phyloP scores from a whole-genome alignment of 108 stramenopile species.

The Thalassiosira profunda region DNA sequence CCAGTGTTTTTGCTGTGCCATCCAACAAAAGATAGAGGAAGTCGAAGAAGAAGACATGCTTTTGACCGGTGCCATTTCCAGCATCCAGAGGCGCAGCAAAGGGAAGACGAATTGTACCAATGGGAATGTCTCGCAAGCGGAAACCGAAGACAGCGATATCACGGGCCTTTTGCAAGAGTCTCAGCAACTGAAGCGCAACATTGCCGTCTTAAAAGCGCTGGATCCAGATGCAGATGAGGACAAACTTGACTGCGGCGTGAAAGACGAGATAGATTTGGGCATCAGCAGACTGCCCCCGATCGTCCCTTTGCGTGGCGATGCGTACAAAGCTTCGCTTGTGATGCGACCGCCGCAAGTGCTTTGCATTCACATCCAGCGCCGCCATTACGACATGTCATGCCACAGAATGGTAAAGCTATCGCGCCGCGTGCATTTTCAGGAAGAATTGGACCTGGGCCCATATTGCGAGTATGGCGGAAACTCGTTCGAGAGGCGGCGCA shows the following conservation, averaged over 20 bases:
- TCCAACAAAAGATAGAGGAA: constrained; percentile 47
- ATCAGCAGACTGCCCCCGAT: constrained; percentile 7
- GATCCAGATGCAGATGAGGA: constrained; percentile 45
- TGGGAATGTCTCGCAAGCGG: too few species aligned
- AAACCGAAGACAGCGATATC: not conserved
- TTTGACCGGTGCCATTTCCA: constrained; percentile 59
- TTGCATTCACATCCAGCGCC: constrained; percentile 85
- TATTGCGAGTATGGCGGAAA: constrained; percentile 71
- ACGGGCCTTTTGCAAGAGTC: constrained; percentile 15
- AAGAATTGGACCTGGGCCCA: constrained; percentile 59
- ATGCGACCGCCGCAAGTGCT: constrained; percentile 73
- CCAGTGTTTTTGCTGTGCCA: constrained; percentile 73
- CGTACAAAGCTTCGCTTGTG: constrained; percentile 69
- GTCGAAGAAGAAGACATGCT: constrained; percentile 66
- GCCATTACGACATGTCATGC: constrained; percentile 67
- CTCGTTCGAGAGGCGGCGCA: constrained; percentile 23
- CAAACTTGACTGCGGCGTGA: too few species aligned
- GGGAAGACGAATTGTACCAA: not conserved
- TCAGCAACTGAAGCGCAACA: constrained; percentile 8
- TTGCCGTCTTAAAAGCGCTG: constrained; percentile 17
- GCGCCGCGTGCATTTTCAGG: constrained; percentile 67
- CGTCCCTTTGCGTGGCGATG: constrained; percentile 49
- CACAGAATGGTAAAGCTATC: constrained; percentile 66
- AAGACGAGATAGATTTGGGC: constrained; percentile 27
- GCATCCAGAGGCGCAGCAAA: constrained; percentile 23